phyloP scores from a whole-genome alignment of 495 filamentous ascomycete genomes.

The Aspergillus saccharolyticus region DNA sequence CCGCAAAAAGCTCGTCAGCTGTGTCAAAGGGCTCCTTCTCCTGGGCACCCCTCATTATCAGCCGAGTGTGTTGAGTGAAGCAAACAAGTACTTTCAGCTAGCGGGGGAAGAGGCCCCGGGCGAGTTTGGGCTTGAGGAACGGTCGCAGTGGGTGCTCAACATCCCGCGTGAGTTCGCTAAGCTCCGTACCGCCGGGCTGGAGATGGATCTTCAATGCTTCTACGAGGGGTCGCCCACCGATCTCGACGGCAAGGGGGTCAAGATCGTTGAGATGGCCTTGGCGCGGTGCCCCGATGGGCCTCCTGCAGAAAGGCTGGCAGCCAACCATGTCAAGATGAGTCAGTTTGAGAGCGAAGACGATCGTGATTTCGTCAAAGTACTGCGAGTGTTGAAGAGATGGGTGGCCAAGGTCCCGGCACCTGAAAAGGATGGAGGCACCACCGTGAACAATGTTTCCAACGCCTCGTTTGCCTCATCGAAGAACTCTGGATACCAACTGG shows the following conservation, averaged over 20 bases:
- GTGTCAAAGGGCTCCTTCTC: neutral
- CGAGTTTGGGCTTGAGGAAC: neutral
- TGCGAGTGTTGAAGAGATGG: slow-evolving; percentile 4
- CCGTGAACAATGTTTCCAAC: neutral
- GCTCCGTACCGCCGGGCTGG: neutral
- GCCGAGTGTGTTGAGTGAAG: neutral
- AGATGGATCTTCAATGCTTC: slow-evolving; percentile 2
- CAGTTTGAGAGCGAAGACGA: neutral
- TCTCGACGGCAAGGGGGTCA: slow-evolving; percentile 1
- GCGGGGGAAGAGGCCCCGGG: neutral
- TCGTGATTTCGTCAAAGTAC: slow-evolving; percentile 3
- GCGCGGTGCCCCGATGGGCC: neutral
- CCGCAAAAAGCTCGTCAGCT: neutral
- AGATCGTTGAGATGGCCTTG: slow-evolving; percentile 7
- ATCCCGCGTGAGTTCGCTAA: slow-evolving; percentile 2
- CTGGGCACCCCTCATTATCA: neutral
- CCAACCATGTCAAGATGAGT: slow-evolving; percentile 1
- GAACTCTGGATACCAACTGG: slow-evolving; percentile 5
- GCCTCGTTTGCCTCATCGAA: slow-evolving; percentile 1
- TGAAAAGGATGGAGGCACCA: neutral
- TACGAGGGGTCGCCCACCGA: slow-evolving; percentile 1
- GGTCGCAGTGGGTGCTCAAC: neutral
- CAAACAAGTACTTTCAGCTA: slow-evolving; percentile 1
- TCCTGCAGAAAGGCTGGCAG: neutral
- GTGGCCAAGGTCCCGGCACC: neutral